Conservation (phyloP, 805 yeast species). For the Yarrowia osloensis region DNA sequence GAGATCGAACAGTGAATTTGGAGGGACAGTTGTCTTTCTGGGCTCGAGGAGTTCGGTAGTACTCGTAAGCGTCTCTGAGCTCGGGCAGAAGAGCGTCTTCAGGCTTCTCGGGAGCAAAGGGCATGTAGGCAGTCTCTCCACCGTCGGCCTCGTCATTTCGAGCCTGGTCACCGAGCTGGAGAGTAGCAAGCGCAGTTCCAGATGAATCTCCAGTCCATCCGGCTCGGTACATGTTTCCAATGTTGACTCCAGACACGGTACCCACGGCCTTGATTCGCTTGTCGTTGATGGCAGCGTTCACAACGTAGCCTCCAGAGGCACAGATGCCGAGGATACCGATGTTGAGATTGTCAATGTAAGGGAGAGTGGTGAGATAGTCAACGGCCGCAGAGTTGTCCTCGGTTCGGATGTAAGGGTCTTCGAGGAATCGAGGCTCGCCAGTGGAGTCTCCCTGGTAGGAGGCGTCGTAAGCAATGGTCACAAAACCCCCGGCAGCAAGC, state of each 20-base stretch:
- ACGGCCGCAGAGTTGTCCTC: slow-evolving; percentile 32
- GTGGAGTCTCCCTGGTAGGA: slow-evolving; percentile 33
- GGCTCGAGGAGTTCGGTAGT: slow-evolving; percentile 33
- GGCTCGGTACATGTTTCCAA: slow-evolving; percentile 30
- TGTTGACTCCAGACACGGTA: slow-evolving; percentile 30
- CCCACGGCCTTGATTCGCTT: slow-evolving; percentile 33
- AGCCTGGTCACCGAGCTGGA: not conserved
- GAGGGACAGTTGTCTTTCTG: not conserved
- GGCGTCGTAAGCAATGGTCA: slow-evolving; percentile 33
- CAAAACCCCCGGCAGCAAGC: slow-evolving; percentile 32
- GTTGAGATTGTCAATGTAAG: slow-evolving; percentile 25
- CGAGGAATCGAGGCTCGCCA: slow-evolving; percentile 33
- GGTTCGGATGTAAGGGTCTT: slow-evolving; percentile 32
- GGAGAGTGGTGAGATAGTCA: slow-evolving; percentile 31
- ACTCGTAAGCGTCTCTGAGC: slow-evolving; percentile 31
- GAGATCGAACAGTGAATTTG: not conserved
- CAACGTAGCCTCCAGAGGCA: slow-evolving; percentile 33
- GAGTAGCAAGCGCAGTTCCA: not conserved
- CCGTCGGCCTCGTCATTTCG: slow-evolving; percentile 2
- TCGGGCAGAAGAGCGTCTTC: slow-evolving; percentile 11
- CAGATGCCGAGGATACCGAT: slow-evolving; percentile 35
- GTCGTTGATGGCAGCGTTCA: slow-evolving; percentile 32
- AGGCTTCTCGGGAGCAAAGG: not conserved
- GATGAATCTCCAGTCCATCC: slow-evolving; percentile 1
- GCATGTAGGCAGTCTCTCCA: not conserved